Evolutionary conservation across 805 yeast species (phyloP).

Genomic region (Lipomyces anomalus): DNA sequence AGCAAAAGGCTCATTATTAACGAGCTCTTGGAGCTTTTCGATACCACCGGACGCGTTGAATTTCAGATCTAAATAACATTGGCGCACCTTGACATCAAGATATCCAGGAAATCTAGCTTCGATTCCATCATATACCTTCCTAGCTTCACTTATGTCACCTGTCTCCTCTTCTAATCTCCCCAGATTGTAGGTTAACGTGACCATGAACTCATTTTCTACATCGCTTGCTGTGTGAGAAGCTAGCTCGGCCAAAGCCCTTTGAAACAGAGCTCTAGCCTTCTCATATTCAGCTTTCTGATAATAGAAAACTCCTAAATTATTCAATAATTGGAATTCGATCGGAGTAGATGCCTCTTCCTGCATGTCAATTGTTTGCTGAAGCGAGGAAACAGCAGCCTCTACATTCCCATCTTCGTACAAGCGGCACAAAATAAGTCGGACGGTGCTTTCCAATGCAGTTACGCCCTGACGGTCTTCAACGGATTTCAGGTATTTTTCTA

Average conservation of each 20-base stretch:
- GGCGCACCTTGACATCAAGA: constrained; percentile 67
- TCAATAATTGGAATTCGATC: constrained; percentile 49
- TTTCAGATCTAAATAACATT: constrained; percentile 44
- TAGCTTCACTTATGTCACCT: constrained; percentile 37
- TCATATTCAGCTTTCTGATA: constrained; percentile 57
- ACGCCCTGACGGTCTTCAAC: constrained; percentile 52
- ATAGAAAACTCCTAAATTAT: constrained; percentile 80
- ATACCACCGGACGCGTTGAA: constrained; percentile 35
- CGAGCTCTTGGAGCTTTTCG: constrained; percentile 45
- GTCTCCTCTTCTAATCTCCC: constrained; percentile 65
- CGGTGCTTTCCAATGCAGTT: constrained; percentile 51
- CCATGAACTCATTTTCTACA: constrained; percentile 26
- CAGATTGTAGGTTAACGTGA: constrained; percentile 60
- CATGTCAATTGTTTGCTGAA: constrained; percentile 56
- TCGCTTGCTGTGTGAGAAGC: constrained; percentile 27
- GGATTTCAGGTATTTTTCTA: constrained; percentile 66
- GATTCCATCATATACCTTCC: constrained; percentile 49
- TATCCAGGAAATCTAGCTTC: constrained; percentile 60
- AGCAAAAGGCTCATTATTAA: constrained; percentile 42
- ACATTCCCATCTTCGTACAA: constrained; percentile 61
- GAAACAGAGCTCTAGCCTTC: constrained; percentile 53
- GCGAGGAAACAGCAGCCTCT: constrained; percentile 58
- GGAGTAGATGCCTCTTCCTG: constrained; percentile 31
- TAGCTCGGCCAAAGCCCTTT: constrained; percentile 38
- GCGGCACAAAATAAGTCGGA: constrained; percentile 61